A percentile compares a stretch with the other conserved stretches of the same genome.
phyloP scores from a whole-genome alignment of 164 flowering plant genomes.

The Vitis rupestris region DNA sequence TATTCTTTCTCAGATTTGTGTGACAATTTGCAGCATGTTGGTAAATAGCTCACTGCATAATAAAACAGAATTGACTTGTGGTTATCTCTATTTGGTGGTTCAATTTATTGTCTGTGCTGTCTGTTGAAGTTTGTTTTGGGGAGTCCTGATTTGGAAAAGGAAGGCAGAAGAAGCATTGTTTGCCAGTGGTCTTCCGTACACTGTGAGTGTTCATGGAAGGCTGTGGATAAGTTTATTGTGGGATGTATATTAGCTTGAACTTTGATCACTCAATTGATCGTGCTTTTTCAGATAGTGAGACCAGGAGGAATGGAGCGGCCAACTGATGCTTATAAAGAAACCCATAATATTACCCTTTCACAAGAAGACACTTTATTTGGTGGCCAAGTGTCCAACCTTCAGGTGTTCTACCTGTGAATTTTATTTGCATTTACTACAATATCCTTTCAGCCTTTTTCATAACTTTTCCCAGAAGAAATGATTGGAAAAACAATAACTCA shows the following conservation, averaged over 20 bases:
- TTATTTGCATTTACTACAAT: neutral
- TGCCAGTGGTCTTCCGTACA: slow-evolving; percentile 91
- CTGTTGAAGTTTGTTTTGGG: slow-evolving; percentile 84
- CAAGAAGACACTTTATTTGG: slow-evolving; percentile 87
- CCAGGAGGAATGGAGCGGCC: slow-evolving; percentile 99
- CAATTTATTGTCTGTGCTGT: slow-evolving; percentile 1
- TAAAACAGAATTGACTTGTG: neutral
- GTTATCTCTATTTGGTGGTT: neutral
- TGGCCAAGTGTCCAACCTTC: slow-evolving; percentile 95
- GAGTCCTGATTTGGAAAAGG: slow-evolving; percentile 94
- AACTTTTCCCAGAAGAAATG: neutral
- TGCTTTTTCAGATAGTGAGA: slow-evolving; percentile 79
- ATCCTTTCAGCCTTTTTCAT: neutral
- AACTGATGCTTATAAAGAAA: slow-evolving; percentile 90
- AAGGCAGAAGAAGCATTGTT: slow-evolving; percentile 93
- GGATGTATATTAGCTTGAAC: slow-evolving; percentile 6
- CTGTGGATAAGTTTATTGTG: neutral
- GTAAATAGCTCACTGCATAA: neutral
- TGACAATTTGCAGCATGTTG: neutral
- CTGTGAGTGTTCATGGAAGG: slow-evolving; percentile 51
- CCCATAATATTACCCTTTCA: slow-evolving; percentile 80
- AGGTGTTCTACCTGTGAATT: slow-evolving; percentile 42
- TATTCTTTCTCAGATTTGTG: neutral
- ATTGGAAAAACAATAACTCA: neutral
- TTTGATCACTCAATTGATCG: slow-evolving; percentile 4